These are phyloP conservation scores for Emergomyces orientalis DNA, from an alignment of 2,329 filamentous ascomycete species.

Conservation along the genomic window DNA sequence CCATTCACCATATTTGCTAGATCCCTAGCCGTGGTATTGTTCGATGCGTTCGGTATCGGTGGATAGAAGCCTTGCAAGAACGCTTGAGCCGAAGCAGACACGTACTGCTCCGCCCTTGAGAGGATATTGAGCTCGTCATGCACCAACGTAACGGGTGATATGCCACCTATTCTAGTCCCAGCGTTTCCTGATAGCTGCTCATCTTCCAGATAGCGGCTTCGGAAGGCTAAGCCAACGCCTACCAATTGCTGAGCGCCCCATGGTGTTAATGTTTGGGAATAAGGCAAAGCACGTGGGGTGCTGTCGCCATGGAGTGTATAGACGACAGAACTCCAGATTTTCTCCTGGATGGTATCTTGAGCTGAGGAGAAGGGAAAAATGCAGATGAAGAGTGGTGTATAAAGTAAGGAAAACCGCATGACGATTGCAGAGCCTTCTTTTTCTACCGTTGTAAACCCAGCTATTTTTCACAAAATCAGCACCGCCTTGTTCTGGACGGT, in stretches of 20 bases:
- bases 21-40: slow-evolving; percentile 26
- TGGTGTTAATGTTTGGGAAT: slow-evolving; percentile 39
- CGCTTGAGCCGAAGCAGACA: slow-evolving; percentile 47
- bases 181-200: slow-evolving; percentile 17
- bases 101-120: slow-evolving; percentile 40
- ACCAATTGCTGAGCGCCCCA: slow-evolving; percentile 48
- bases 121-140: slow-evolving; percentile 41
- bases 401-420: background rate
- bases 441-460: background rate
- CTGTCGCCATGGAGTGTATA: slow-evolving; percentile 48
- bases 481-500: background rate
- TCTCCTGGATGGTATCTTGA: slow-evolving; percentile 24
- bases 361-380: slow-evolving; percentile 5
- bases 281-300: slow-evolving; percentile 37
- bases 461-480: too few relatives aligned
- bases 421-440: background rate
- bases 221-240: slow-evolving; percentile 42
- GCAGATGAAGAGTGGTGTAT: background rate
- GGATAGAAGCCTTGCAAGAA: slow-evolving; percentile 56
- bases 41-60: slow-evolving; percentile 32
- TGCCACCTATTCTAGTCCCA: slow-evolving; percentile 34
- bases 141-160: slow-evolving; percentile 39
- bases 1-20: slow-evolving; percentile 40
- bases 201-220: slow-evolving; percentile 43
- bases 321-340: slow-evolving; percentile 43